Evolutionary conservation across 1,139 yeast species (phyloP).

Genomic region (Arxiozyma slooffiae): DNA sequence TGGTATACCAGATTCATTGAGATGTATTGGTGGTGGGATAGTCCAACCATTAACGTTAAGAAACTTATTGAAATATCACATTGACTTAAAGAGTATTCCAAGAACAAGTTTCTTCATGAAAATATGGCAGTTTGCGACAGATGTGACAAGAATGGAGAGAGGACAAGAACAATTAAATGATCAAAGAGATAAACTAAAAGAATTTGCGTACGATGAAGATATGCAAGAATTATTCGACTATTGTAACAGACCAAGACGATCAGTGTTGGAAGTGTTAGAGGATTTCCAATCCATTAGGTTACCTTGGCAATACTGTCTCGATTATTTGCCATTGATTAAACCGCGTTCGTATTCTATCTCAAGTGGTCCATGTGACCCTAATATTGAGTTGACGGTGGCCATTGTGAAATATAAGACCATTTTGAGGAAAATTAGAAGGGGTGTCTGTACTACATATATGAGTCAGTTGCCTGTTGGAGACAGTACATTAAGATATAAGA

Average conservation of each 20-base stretch:
- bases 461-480: slow-evolving; percentile 42
- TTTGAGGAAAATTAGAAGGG: slow-evolving; percentile 63
- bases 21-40: slow-evolving; percentile 46
- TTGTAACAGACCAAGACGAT: slow-evolving; percentile 84
- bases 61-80: slow-evolving; percentile 62
- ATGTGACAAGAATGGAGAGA: slow-evolving; percentile 23
- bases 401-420: slow-evolving; percentile 81
- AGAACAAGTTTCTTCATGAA: slow-evolving; percentile 66
- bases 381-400: slow-evolving; percentile 52
- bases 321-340: slow-evolving; percentile 64
- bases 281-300: slow-evolving; percentile 69
- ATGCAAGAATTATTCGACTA: slow-evolving; percentile 76
- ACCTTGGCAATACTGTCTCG: slow-evolving; percentile 66
- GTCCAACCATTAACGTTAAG: slow-evolving; percentile 55
- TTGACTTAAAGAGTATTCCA: slow-evolving; percentile 78
- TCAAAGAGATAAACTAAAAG: slow-evolving; percentile 65
- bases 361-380: slow-evolving; percentile 39
- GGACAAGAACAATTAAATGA: slow-evolving; percentile 35
- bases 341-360: slow-evolving; percentile 84
- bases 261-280: slow-evolving; percentile 68
- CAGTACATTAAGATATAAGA: slow-evolving; percentile 40
- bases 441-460: slow-evolving; percentile 77
- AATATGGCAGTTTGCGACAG: slow-evolving; percentile 63
- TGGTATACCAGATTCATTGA: slow-evolving; percentile 23
- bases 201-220: slow-evolving; percentile 64